Percentiles rank a stretch among this genome's conserved stretches.
Conservation (phyloP, 2,329 filamentous ascomycete species). For the Fusarium bactridioides region DNA sequence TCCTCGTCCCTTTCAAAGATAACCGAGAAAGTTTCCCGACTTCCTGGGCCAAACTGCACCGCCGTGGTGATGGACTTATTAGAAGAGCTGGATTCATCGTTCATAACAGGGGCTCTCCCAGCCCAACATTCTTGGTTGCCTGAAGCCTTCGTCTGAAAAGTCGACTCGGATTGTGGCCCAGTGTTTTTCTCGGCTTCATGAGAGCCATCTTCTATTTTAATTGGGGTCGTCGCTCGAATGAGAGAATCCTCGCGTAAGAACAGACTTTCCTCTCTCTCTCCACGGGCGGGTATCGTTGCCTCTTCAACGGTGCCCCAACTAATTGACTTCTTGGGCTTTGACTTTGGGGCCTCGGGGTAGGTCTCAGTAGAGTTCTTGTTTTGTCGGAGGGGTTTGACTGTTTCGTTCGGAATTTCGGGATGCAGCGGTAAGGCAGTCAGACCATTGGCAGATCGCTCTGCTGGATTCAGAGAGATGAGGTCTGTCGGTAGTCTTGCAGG, state of each 20-base stretch:
- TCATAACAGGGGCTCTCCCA: background rate
- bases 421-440: background rate
- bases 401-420: background rate
- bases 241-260: constrained; percentile 27
- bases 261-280: constrained; percentile 37
- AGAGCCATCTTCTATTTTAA: background rate
- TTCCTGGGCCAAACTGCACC: constrained; percentile 28
- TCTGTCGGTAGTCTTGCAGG: constrained; percentile 46
- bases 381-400: constrained; percentile 12
- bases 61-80: constrained; percentile 10
- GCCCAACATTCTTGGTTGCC: background rate
- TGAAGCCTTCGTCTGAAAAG: background rate
- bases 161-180: background rate
- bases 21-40: constrained; percentile 14
- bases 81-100: background rate
- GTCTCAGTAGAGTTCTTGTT: background rate
- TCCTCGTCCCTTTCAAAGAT: constrained; percentile 10
- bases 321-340: constrained; percentile 41
- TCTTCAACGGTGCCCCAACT: constrained; percentile 35
- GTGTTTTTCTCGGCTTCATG: background rate
- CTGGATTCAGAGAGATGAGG: constrained; percentile 44
- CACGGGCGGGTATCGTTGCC: constrained; percentile 36
- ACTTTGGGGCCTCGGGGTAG: background rate
- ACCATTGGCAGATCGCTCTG: background rate
- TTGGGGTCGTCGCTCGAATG: background rate